Base-by-base conservation (phyloP, 768 basidiomycete genomes). In the Boletus speciosus region DNA sequence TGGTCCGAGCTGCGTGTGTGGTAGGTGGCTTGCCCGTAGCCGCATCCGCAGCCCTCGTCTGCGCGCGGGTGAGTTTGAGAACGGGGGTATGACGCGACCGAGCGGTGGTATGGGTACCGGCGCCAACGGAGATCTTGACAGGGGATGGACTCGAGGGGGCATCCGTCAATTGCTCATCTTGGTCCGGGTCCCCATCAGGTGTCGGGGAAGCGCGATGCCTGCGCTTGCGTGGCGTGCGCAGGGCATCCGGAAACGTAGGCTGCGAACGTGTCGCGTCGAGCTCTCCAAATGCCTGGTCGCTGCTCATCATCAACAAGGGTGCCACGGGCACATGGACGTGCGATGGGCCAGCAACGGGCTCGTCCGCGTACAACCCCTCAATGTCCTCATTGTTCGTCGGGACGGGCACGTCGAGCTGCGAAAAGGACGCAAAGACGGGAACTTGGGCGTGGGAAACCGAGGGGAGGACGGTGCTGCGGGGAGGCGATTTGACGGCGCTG, bases 361-460 rank as follows among this genome's bases (percentile, higher is more conserved):
- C 67, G 16, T 70, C 71, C 0, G 69, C 62, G 48, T 74, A 74
- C 44, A 74, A 60, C 29, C 70, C 61, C 14, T 74, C 67, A n/a
- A 70, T 67, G 15, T 67, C 69, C 61, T 61, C 67, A 57, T 55
- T 58, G 62, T 65, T 54, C 51, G 72, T 61, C 60, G 73, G 62
- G 57, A 68, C 31, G 49, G 69, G 66, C 50, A 61, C 59, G 65
- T 76, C 55, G 66, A 73, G 3, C 70, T 75, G 19, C 67, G 74
- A 37, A 66, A 70, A 35, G 62, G 77, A 52, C 56, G 69, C 29
- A 37, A 65, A 53, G 11, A 9, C 37, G 54, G 47, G 23, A 47
- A 61, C 1, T 31, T 52, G 49, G 40, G 58, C 31, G 42, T 51
- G 59, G 19, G 69, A 57, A 36, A 52, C 51, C 35, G 64, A 52